Percentiles rank a stretch among this genome's conserved stretches.
Conservation (phyloP, 192 early-diverging fungal species). For the Coemansia umbellata region DNA sequence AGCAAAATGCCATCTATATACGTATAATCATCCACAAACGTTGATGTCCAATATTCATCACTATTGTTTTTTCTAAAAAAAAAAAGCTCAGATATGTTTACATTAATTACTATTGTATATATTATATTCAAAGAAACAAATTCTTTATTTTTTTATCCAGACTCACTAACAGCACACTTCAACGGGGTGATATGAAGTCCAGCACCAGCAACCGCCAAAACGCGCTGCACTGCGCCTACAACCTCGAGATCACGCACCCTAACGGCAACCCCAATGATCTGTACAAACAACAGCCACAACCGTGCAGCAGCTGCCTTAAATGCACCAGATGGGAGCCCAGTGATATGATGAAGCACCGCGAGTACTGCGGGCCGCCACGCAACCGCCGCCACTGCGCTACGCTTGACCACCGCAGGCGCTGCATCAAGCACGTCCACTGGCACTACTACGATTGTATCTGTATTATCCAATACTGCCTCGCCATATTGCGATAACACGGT, state of each 20-base stretch:
- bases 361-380: constrained; percentile 29
- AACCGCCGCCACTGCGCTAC: constrained; percentile 5
- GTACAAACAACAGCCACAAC: constrained; percentile 25
- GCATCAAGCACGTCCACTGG: background rate
- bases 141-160: background rate
- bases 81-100: no score
- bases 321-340: background rate
- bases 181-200: constrained; percentile 3
- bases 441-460: background rate
- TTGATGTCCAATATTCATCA: no score
- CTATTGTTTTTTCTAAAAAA: no score
- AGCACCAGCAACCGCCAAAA: constrained; percentile 18
- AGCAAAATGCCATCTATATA: no score
- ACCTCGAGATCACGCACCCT: constrained; percentile 29
- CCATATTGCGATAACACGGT: constrained; percentile 28
- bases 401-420: constrained; percentile 15
- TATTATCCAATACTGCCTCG: background rate
- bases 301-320: constrained; percentile 12
- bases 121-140: no score
- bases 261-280: constrained; percentile 31
- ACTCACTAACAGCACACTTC: background rate
- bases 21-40: no score
- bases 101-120: no score
- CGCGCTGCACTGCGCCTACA: constrained; percentile 25
- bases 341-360: constrained; percentile 6